Conservation (phyloP, 2,329 filamentous ascomycete species). For the Colletotrichum gigasporum region DNA sequence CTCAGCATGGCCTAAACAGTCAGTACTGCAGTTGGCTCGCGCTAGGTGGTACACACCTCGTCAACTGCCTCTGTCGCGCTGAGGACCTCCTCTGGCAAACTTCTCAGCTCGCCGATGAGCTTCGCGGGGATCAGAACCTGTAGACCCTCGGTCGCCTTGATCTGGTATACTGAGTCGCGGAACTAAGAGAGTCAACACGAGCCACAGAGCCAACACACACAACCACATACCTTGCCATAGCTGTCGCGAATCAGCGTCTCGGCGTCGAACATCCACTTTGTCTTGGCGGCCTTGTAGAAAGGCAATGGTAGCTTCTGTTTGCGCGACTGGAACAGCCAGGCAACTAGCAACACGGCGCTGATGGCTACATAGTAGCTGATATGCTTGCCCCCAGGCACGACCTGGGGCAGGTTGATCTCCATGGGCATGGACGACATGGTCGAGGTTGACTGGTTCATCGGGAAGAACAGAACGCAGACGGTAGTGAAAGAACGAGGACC, state of each 20-base stretch:
- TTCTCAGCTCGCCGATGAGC: conserved; percentile 56
- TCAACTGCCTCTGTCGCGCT: conserved; percentile 59
- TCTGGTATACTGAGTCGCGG: conserved; percentile 58
- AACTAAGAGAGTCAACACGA: conserved; percentile 45
- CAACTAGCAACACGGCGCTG: conserved; percentile 44
- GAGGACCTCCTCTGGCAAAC: conserved; percentile 56
- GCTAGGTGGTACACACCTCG: conserved; percentile 45
- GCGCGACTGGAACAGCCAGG: conserved; percentile 49
- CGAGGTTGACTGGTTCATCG: conserved; percentile 29
- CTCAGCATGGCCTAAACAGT: conserved; percentile 56
- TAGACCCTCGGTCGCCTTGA: conserved; percentile 59
- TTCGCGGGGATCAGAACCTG: conserved; percentile 57
- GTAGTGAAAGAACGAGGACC: neutral
- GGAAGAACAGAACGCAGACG: neutral
- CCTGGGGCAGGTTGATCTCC: conserved; percentile 38
- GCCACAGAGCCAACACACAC: too few species aligned
- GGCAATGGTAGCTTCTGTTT: conserved; percentile 49
- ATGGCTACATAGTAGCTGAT: conserved; percentile 54
- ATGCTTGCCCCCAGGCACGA: conserved; percentile 41
- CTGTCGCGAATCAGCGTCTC: conserved; percentile 58
- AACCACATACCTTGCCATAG: conserved; percentile 53
- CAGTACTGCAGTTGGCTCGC: too few species aligned
- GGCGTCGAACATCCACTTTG: conserved; percentile 61
- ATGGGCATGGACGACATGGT: conserved; percentile 34
- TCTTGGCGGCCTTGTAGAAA: conserved; percentile 57